phyloP scores from a whole-genome alignment of 768 basidiomycete genomes.

The Bullera alba region DNA sequence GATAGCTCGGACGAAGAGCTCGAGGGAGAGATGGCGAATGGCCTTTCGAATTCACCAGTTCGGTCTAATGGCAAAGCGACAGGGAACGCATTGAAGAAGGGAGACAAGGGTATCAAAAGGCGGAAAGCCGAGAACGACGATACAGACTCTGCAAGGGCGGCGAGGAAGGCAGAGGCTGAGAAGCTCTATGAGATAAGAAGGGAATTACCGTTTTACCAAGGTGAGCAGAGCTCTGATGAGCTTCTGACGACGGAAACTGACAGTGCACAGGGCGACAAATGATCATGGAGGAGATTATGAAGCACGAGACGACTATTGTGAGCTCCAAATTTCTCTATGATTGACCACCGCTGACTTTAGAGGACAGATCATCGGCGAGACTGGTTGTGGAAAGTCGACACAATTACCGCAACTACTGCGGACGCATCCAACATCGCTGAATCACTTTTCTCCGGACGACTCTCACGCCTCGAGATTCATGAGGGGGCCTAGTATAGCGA shows the following conservation, averaged over 20 bases:
- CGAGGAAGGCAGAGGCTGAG: slow-evolving; percentile 20
- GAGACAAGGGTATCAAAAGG: background rate
- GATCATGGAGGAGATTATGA: slow-evolving; percentile 37
- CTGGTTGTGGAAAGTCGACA: slow-evolving; percentile 45
- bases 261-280: slow-evolving; percentile 21
- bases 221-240: slow-evolving; percentile 9
- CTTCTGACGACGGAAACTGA: background rate
- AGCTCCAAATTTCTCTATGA: background rate
- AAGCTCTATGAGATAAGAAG: slow-evolving; percentile 25
- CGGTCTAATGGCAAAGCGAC: background rate
- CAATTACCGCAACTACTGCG: slow-evolving; percentile 42
- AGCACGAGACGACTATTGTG: slow-evolving; percentile 42
- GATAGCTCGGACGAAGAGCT: background rate
- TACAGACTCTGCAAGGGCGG: background rate
- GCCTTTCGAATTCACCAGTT: background rate
- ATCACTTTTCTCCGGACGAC: slow-evolving; percentile 9
- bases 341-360: too few relatives aligned
- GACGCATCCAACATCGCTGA: slow-evolving; percentile 18
- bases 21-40: background rate
- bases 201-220: slow-evolving; percentile 41
- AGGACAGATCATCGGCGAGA: slow-evolving; percentile 44
- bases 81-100: background rate
- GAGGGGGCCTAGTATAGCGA: slow-evolving; percentile 27
- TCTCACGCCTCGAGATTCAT: slow-evolving; percentile 1
- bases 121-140: background rate